phyloP scores from a whole-genome alignment of 1,284 basidiomycete species.

The Microbotryum intermedium region DNA sequence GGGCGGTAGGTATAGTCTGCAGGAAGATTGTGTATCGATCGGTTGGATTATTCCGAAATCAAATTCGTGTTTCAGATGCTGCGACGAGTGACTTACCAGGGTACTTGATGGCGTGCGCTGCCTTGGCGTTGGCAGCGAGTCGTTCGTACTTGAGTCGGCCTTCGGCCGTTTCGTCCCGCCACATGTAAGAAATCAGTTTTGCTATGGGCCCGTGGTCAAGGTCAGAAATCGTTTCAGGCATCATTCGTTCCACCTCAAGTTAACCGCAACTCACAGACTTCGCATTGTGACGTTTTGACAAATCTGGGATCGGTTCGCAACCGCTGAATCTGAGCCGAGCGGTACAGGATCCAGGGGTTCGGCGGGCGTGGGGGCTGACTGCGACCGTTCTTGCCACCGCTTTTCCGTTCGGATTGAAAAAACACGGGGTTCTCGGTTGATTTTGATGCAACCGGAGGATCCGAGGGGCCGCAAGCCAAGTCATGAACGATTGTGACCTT shows the following conservation, averaged over 20 bases:
- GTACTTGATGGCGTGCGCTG: conserved; percentile 39
- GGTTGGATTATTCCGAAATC: neutral
- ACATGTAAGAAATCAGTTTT: conserved; percentile 57
- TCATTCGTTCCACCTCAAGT: neutral
- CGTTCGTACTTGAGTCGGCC: conserved; percentile 58
- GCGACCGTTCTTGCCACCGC: neutral
- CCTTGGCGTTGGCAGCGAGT: conserved; percentile 57
- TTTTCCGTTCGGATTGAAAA: too few species aligned
- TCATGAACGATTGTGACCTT: too few species aligned
- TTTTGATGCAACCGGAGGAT: too few species aligned
- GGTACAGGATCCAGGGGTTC: conserved; percentile 86
- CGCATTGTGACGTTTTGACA: conserved; percentile 23
- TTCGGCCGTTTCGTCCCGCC: conserved; percentile 53
- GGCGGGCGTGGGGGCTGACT: conserved; percentile 59
- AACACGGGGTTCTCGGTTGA: too few species aligned
- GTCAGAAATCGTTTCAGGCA: too few species aligned
- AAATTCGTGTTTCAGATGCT: too few species aligned
- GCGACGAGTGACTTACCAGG: conserved; percentile 14
- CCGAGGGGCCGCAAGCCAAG: too few species aligned
- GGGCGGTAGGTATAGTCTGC: neutral
- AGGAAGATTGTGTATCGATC: neutral
- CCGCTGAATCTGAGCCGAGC: conserved; percentile 46
- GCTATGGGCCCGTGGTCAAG: conserved; percentile 33
- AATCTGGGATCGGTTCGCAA: conserved; percentile 14
- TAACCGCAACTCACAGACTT: conserved; percentile 8